These are phyloP conservation scores for Termitomyces sp. DNA, from an alignment of 768 basidiomycete species.

Conservation along the genomic window DNA sequence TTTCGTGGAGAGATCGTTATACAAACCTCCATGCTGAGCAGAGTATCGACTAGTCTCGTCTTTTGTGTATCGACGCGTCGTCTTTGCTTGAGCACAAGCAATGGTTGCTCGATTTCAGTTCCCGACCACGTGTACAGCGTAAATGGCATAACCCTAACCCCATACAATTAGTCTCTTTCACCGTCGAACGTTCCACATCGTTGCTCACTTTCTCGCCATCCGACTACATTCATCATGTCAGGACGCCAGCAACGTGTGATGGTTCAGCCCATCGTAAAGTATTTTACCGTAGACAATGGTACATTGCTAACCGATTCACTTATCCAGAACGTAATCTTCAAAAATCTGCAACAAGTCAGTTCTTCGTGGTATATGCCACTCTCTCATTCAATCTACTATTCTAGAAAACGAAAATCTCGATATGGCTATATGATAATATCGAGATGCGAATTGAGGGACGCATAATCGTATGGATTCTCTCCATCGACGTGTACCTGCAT, in stretches of 20 bases:
- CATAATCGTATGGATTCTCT: constrained; percentile 76
- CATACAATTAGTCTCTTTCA: background rate
- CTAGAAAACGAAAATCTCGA: constrained; percentile 74
- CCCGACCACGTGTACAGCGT: constrained; percentile 21
- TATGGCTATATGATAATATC: constrained; percentile 97
- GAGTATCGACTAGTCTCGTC: constrained; percentile 9
- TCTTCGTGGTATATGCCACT: constrained; percentile 1
- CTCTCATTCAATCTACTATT: constrained; percentile 14
- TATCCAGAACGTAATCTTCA: constrained; percentile 91
- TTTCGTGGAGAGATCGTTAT: constrained; percentile 5
- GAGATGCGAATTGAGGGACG: constrained; percentile 96
- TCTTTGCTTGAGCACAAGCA: constrained; percentile 11
- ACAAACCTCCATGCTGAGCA: constrained; percentile 28
- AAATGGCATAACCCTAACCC: constrained; percentile 26
- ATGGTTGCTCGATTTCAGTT: constrained; percentile 4
- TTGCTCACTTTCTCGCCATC: constrained; percentile 10
- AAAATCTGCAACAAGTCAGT: constrained; percentile 85
- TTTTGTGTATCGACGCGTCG: constrained; percentile 25
- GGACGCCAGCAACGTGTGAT: constrained; percentile 94
- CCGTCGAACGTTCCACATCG: constrained; percentile 12
- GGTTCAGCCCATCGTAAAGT: constrained; percentile 97
- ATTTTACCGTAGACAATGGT: background rate
- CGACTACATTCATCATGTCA: constrained; percentile 61
- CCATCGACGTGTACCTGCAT: background rate
- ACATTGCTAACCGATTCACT: constrained; percentile 8